A percentile compares a stretch with the other conserved stretches of the same genome.
These are phyloP conservation scores for Psidium guajava DNA, from an alignment of 345 rosid genomes.

Conservation along the genomic window DNA sequence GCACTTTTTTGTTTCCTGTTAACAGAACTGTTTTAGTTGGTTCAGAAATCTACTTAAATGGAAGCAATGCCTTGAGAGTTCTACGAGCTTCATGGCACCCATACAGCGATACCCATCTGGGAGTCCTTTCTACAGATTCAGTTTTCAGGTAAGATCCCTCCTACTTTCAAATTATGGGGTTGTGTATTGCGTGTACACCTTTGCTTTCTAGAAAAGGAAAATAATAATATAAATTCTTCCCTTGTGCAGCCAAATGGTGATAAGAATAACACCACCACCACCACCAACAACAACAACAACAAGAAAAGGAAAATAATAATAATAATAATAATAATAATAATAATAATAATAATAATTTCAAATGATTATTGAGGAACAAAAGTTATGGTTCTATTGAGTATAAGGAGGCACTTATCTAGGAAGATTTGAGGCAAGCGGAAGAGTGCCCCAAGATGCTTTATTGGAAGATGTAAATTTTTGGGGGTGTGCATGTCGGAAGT, in stretches of 20 bases:
- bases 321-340: background rate
- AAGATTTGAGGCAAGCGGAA: background rate
- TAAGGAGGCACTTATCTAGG: background rate
- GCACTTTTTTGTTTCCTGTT: background rate
- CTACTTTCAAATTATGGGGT: background rate
- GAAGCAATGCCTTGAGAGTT: constrained; percentile 38
- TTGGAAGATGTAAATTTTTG: background rate
- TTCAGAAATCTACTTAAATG: constrained; percentile 46
- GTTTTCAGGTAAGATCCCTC: constrained; percentile 63
- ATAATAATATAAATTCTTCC: too few relatives aligned
- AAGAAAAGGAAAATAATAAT: background rate
- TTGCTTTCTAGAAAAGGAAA: too few relatives aligned
- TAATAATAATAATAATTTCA: background rate
- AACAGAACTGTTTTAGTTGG: constrained; percentile 78
- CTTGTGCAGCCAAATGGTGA: background rate
- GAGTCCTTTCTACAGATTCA: constrained; percentile 88
- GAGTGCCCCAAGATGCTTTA: background rate
- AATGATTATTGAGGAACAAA: background rate
- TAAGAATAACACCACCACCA: background rate
- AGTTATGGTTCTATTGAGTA: background rate
- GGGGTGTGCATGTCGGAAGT: background rate
- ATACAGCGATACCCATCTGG: constrained; percentile 69
- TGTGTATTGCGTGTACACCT: background rate
- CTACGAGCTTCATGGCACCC: constrained; percentile 84
- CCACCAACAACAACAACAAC: background rate